Evolutionary conservation across 208 protist species (phyloP), one percentile per base, ranked within the genome.

Genomic region (Tritrichomonas musculus): DNA sequence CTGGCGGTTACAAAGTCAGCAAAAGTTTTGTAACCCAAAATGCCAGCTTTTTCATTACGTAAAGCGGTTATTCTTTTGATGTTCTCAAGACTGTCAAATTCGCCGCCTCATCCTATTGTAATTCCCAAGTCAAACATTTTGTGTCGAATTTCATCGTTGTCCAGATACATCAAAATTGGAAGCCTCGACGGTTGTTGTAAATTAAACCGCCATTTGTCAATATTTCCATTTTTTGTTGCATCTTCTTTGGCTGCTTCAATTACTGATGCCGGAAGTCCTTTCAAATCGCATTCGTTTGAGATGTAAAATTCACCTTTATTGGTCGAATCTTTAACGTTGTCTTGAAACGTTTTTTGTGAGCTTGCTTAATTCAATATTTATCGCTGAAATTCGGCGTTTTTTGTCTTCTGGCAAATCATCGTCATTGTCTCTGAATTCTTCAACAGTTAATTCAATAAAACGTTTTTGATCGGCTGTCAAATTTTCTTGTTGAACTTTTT

Each of bases 11-110:
- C 60, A 11, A 93, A n/a, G 27, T 93, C 88, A n/a, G 88, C 88
- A 53, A 25, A 75, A 30, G 33, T 93, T 1, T 93, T 93, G 88
- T 64, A 93, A 47, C 88, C 88, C 20, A 93, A 41, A 20, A 93
- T 47, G 5, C 50, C 5, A 30, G 88, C 88, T 39, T 75, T 69
- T 50, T 93, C 88, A 27, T 93, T 20, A 49, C 88, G 36, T 5
- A 93, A 36, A 0, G 33, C 66, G 1, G n/a, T 44, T 20, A 93
- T 93, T 36, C 64, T 75, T 39, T 53, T 93, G 25, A 93, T 50
- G 47, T 53, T 22, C 39, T 53, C 39, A 20, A 20, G 36, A 36
- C 64, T 93, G 22, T 93, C 88, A 36, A 30, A 77, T 50, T 53
- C 4, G 1, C 66, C 88, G 33, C 41, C 47, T 9, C 44, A 1